These are phyloP conservation scores for grape (Vitis vinifera) DNA, from an alignment of 164 flowering plant genomes.

Conservation along the genomic window ASM3070453v1 NC_081811.1:25844501-25845000, in stretches of 20 bases:
- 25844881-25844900: constrained; percentile 62
- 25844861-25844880: constrained; percentile 76
- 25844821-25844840: constrained; percentile 62
- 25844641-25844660: constrained; percentile 62
- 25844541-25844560: constrained; percentile 75
- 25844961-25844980: constrained; percentile 70
- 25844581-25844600: constrained; percentile 88
- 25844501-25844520: constrained; percentile 68
- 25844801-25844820: constrained; percentile 35
- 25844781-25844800: constrained; percentile 60
- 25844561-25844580: constrained; percentile 80
- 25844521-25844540: constrained; percentile 63
- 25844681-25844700: constrained; percentile 76
- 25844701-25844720: constrained; percentile 83
- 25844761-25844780: constrained; percentile 76
- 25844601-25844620: constrained; percentile 51
- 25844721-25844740: constrained; percentile 65
- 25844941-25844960: constrained; percentile 79
- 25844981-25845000: constrained; percentile 56
- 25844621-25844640: constrained; percentile 70
- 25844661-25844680: constrained; percentile 54
- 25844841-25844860: constrained; percentile 68
- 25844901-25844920: constrained; percentile 63
- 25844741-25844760: constrained; percentile 76
- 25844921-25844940: constrained; percentile 75